Percentiles rank a stretch among this genome's conserved stretches.
Evolutionary conservation across 331 rosid species (phyloP).

Genomic region (Quercus lobata): DNA sequence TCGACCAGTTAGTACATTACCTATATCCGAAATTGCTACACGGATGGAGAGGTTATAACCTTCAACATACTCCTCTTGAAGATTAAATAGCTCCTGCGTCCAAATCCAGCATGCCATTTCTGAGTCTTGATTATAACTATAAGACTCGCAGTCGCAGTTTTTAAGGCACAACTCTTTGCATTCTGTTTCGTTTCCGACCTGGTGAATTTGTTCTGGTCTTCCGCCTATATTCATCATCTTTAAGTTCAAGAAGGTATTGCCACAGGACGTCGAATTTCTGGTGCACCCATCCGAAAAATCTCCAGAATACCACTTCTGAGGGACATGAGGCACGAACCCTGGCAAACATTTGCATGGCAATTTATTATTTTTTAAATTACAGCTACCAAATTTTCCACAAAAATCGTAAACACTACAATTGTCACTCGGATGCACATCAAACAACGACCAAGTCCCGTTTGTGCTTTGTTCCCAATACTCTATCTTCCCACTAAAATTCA

Average conservation of each 20-base stretch:
- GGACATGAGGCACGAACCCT: conserved; percentile 31
- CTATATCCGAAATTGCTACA: not conserved
- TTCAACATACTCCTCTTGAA: not conserved
- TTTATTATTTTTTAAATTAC: conserved; percentile 22
- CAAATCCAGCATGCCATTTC: conserved; percentile 2
- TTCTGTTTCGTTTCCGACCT: not conserved
- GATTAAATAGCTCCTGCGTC: not conserved
- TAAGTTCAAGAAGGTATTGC: not conserved
- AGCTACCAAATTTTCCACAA: conserved; percentile 41
- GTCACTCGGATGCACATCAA: fast-evolving
- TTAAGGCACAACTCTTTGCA: not conserved
- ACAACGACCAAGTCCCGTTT: conserved; percentile 11
- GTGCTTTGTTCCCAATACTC: not conserved
- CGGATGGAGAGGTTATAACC: not conserved
- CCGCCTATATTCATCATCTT: not conserved
- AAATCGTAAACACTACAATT: conserved; percentile 34
- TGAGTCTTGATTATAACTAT: not conserved
- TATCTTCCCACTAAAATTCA: not conserved
- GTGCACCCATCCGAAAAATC: conserved; percentile 29
- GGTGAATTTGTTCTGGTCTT: fast-evolving
- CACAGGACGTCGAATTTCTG: not conserved
- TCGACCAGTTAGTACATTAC: not conserved
- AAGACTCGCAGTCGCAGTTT: conserved; percentile 16
- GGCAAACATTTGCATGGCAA: conserved; percentile 40
- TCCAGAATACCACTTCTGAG: conserved; percentile 23